phyloP scores from a whole-genome alignment of 805 yeast genomes.

The Cyberlindnera petersonii region DNA sequence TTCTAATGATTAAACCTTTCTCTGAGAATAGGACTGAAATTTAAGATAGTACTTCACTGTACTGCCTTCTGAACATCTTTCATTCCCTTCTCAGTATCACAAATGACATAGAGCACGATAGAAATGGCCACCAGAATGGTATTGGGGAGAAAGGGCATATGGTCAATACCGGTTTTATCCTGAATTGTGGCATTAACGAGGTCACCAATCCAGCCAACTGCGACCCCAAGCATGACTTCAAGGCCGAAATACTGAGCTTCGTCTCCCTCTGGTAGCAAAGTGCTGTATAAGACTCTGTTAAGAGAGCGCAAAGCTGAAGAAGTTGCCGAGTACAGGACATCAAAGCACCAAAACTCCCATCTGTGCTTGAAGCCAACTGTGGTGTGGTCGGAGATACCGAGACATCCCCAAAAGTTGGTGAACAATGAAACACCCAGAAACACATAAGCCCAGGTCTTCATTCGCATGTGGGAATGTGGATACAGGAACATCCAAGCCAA shows the following conservation, averaged over 20 bases:
- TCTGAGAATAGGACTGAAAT: too few relatives aligned
- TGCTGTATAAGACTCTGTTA: constrained; percentile 35
- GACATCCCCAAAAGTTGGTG: constrained; percentile 37
- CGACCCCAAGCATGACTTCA: constrained; percentile 38
- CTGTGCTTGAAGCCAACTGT: constrained; percentile 38
- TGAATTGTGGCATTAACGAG: constrained; percentile 38
- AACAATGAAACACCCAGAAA: constrained; percentile 32
- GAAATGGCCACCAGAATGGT: constrained; percentile 30
- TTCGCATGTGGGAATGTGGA: constrained; percentile 24
- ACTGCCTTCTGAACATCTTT: constrained; percentile 18
- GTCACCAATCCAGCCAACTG: constrained; percentile 40
- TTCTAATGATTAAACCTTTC: too few relatives aligned
- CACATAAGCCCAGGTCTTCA: constrained; percentile 36
- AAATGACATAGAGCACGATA: constrained; percentile 24
- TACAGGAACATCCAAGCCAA: constrained; percentile 36
- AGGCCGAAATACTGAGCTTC: constrained; percentile 42
- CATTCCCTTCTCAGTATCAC: constrained; percentile 35
- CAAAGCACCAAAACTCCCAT: constrained; percentile 42
- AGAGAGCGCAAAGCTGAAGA: constrained; percentile 36
- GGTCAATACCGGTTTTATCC: constrained; percentile 35
- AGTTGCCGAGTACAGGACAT: constrained; percentile 33
- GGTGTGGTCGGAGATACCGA: constrained; percentile 30
- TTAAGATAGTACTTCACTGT: too few relatives aligned
- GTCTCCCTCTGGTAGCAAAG: constrained; percentile 38
- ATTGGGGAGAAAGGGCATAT: constrained; percentile 38